phyloP scores from a whole-genome alignment of 148 eudicot genomes.

The Chenopodium suecicum region DNA sequence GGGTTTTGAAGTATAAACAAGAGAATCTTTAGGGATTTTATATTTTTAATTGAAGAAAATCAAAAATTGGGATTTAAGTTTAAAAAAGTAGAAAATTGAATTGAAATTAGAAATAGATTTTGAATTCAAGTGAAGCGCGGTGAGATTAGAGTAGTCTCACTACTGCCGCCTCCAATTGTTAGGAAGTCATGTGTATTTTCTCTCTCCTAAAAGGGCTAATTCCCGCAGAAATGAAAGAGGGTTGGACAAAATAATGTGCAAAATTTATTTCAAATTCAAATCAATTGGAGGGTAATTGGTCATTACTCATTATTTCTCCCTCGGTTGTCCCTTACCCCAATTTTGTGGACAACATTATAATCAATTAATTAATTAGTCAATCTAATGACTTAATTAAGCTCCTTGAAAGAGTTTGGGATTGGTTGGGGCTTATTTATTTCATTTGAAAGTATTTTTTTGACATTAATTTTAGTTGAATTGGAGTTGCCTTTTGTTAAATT shows the following conservation, averaged over 20 bases:
- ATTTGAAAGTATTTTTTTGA: too few relatives aligned
- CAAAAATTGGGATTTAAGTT: background rate
- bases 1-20: background rate
- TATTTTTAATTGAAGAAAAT: background rate
- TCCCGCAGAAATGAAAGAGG: constrained; percentile 12
- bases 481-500: too few relatives aligned
- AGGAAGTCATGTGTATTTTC: background rate
- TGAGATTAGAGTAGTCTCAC: constrained; percentile 2
- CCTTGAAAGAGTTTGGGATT: too few relatives aligned
- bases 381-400: too few relatives aligned
- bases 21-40: constrained; percentile 1
- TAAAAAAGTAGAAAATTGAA: background rate
- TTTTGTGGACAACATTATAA: background rate
- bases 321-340: background rate
- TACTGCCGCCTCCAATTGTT: background rate
- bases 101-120: background rate
- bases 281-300: constrained; percentile 13
- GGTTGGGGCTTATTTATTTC: too few relatives aligned
- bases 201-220: background rate
- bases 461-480: too few relatives aligned
- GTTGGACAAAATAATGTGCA: background rate
- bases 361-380: too few relatives aligned
- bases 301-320: background rate
- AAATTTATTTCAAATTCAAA: constrained; percentile 25
- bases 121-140: constrained; percentile 34